Percentiles rank a stretch among this genome's conserved stretches.
Conservation (phyloP, 2,329 filamentous ascomycete species). For the Phoma sp. region DNA sequence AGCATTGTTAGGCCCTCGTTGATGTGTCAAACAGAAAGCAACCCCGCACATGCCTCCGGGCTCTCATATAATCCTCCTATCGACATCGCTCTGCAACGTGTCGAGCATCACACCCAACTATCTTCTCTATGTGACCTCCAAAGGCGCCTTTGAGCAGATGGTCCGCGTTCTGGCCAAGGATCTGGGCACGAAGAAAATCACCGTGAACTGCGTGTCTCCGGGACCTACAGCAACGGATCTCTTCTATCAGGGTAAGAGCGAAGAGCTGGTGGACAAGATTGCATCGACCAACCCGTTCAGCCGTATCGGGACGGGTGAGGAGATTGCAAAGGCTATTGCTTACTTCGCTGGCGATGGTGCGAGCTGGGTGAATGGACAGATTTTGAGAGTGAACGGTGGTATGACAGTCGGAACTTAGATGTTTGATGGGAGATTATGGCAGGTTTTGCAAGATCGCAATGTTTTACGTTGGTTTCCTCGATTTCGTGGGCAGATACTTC, state of each 20-base stretch:
- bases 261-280: conserved; percentile 32
- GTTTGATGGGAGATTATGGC: neutral
- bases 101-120: conserved; percentile 31
- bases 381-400: conserved; percentile 38
- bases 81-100: conserved; percentile 24
- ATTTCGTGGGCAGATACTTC: too few relatives aligned
- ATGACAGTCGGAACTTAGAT: conserved; percentile 26
- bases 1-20: too few relatives aligned
- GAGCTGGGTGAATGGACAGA: conserved; percentile 40
- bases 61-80: conserved; percentile 29
- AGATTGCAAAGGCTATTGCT: conserved; percentile 35
- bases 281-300: conserved; percentile 27
- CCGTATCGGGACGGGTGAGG: conserved; percentile 32
- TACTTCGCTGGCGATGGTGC: conserved; percentile 25
- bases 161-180: conserved; percentile 64
- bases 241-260: conserved; percentile 56
- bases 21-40: conserved; percentile 37
- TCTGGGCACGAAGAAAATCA: conserved; percentile 60
- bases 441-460: too few relatives aligned
- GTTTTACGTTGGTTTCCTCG: neutral
- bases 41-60: conserved; percentile 27
- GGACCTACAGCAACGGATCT: conserved; percentile 65
- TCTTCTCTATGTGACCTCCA: conserved; percentile 60
- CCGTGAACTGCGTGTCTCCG: conserved; percentile 61
- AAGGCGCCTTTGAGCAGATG: conserved; percentile 68